Evolutionary conservation across 2,329 filamentous ascomycete species (phyloP).

Genomic region (Sclerotinia trifoliorum): DNA sequence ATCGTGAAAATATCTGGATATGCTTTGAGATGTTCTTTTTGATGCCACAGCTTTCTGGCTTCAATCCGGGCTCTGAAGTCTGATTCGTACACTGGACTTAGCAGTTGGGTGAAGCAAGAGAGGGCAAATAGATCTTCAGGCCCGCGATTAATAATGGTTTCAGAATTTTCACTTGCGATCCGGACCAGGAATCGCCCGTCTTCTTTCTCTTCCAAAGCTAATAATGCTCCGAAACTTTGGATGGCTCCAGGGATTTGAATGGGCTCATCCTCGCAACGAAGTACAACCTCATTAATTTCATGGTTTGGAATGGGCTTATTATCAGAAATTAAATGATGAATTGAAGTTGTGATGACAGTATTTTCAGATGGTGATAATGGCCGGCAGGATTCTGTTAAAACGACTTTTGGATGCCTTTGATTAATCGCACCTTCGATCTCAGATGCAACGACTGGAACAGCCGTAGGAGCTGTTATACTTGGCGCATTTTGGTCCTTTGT

Average conservation of each 20-base stretch:
- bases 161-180: constrained; percentile 79
- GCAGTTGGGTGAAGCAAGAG: constrained; percentile 79
- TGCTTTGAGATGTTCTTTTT: constrained; percentile 59
- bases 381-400: background rate
- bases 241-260: constrained; percentile 61
- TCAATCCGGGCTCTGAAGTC: constrained; percentile 14
- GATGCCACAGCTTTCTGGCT: constrained; percentile 15
- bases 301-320: background rate
- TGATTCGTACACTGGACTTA: constrained; percentile 66
- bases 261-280: constrained; percentile 81
- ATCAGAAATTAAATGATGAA: constrained; percentile 11
- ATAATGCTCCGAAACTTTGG: constrained; percentile 76
- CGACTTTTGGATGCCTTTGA: constrained; percentile 5
- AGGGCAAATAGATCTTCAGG: constrained; percentile 74
- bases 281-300: background rate
- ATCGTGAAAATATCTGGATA: constrained; percentile 86
- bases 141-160: constrained; percentile 69
- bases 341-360: constrained; percentile 6
- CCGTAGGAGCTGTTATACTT: background rate
- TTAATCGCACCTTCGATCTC: background rate
- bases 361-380: constrained; percentile 1
- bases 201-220: constrained; percentile 71
- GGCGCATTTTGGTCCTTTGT: background rate
- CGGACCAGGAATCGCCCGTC: constrained; percentile 69
- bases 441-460: background rate